phyloP scores from a whole-genome alignment of 495 filamentous ascomycete genomes.

The Neurospora sp. region DNA sequence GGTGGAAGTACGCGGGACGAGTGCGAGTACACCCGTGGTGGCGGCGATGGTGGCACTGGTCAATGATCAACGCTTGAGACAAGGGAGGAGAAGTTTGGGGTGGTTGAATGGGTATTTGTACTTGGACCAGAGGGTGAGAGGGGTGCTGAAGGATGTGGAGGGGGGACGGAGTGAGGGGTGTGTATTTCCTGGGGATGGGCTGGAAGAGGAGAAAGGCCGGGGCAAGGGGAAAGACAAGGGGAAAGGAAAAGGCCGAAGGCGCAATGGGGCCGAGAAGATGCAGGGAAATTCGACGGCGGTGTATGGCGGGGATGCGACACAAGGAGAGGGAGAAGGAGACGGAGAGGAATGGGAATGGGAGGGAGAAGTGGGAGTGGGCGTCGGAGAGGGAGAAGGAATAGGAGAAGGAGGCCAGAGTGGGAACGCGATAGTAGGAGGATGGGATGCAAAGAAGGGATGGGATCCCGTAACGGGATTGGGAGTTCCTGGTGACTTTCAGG shows the following conservation, averaged over 20 bases:
- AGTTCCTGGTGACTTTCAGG: neutral
- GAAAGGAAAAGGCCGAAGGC: neutral
- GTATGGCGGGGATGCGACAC: neutral
- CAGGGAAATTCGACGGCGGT: neutral
- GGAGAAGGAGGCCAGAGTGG: neutral
- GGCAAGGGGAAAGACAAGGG: neutral
- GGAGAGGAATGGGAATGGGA: neutral
- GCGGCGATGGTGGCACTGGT: slow-evolving; percentile 31
- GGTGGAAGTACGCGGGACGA: slow-evolving; percentile 29
- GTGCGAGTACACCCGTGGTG: slow-evolving; percentile 31
- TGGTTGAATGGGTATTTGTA: slow-evolving; percentile 33
- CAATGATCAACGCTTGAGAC: slow-evolving; percentile 29
- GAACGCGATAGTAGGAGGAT: neutral
- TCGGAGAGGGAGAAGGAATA: neutral
- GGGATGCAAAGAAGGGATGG: neutral
- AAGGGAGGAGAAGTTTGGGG: slow-evolving; percentile 28
- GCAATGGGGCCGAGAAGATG: fast-evolving
- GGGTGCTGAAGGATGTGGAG: slow-evolving; percentile 23
- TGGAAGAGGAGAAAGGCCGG: neutral
- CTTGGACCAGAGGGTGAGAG: slow-evolving; percentile 9
- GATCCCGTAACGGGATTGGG: neutral
- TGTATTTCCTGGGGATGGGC: slow-evolving; percentile 15
- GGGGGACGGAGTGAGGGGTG: slow-evolving; percentile 26
- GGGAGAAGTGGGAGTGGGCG: neutral
- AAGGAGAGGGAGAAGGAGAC: fast-evolving